Base-by-base conservation (phyloP, 2,329 filamentous ascomycete species). In the Calonectria ilicicola region DNA sequence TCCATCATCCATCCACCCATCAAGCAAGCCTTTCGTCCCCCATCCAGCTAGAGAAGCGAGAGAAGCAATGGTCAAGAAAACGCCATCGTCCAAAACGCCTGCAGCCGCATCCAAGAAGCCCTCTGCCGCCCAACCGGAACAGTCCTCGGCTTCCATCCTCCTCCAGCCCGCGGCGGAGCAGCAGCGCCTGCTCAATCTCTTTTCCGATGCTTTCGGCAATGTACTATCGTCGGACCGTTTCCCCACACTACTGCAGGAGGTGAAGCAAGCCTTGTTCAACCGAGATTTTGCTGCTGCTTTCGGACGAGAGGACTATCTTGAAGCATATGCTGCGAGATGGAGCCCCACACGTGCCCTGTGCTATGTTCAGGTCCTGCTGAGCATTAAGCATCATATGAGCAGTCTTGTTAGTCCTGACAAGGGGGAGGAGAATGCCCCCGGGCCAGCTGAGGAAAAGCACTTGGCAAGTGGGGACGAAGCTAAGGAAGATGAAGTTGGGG, bases 261-360 rank as follows among this genome's bases (percentile, higher is more conserved):
- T 98, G 74, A 99, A 98, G 83, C 89, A 92, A 9, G 94, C 96
- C 75, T 88, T 99, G 10, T 98, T 93, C 82, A 92, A 94, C 71
- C 91, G 97, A 38, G 94, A 98, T 82, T 98, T 98, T 84, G 88
- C 88, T 15, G 85, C 87, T 19, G 96, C 96, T 0, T 99, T 98
- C 84, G 92, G 91, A 0, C 88, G 88, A 56, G 88, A 91, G 68
- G 91, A 93, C 53, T 90, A 93, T 78, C 88, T 98, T 21, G 91
- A 93, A 73, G 94, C 93, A 12, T 99, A 99, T 86, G 95, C 95
- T 10, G 91, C 95, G 67, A 87, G 97, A 78, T 99, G 96, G 96
- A 98, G 95, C 83, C 94, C 96, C 2, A 93, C 94, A 65, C 89
- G 97, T 66, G 94, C 95, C 0, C 85, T 98, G 65, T 95, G 93